phyloP scores from a whole-genome alignment of 2,329 filamentous ascomycete species.

The Cylindrodendrum hubeiense region DNA sequence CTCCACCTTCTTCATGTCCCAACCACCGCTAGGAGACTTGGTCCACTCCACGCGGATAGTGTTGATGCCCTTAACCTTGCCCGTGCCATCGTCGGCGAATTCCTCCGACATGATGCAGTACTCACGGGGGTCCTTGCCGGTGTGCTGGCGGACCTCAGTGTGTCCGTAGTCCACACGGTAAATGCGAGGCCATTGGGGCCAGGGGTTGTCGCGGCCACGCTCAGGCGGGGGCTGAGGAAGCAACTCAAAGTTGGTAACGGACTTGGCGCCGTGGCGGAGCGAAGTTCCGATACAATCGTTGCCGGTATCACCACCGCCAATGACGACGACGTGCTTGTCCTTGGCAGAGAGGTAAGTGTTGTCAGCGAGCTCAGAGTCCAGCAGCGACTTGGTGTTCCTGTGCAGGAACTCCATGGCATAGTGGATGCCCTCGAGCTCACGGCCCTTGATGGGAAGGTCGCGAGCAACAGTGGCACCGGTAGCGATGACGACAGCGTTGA shows the following conservation, averaged over 20 bases:
- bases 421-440: conserved; percentile 90
- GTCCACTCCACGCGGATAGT: conserved; percentile 97
- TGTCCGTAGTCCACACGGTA: conserved; percentile 99
- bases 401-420: conserved; percentile 98
- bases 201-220: conserved; percentile 94
- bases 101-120: conserved; percentile 99
- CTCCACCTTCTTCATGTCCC: conserved; percentile 99
- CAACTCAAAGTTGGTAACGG: conserved; percentile 95
- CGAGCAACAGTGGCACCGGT: conserved; percentile 94
- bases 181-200: conserved; percentile 98
- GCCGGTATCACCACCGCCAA: conserved; percentile 96
- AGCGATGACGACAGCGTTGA: conserved; percentile 89
- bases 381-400: conserved; percentile 96
- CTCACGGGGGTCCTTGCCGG: conserved; percentile 95
- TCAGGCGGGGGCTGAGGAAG: conserved; percentile 92
- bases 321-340: conserved; percentile 95
- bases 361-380: conserved; percentile 89
- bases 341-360: conserved; percentile 93
- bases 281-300: conserved; percentile 99
- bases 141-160: conserved; percentile 94
- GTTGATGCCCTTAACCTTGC: conserved; percentile 95
- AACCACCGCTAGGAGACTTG: conserved; percentile 87
- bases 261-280: conserved; percentile 94
- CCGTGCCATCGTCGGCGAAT: conserved; percentile 89
- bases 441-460: conserved; percentile 90